phyloP scores from a whole-genome alignment of 768 basidiomycete species.

The Serendipita sp. region DNA sequence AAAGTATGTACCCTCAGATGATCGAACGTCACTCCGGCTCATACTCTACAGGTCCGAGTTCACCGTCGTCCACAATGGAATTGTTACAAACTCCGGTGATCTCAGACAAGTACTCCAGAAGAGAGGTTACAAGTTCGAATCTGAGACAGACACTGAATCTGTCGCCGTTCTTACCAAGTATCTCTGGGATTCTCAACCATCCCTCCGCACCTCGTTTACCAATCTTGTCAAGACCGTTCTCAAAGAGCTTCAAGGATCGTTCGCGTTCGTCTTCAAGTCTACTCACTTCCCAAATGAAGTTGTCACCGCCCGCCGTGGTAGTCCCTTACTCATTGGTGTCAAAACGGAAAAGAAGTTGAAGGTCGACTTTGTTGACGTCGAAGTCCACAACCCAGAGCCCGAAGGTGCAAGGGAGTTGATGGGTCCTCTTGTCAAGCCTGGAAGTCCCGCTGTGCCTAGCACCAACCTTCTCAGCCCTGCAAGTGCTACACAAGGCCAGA shows the following conservation, averaged over 20 bases:
- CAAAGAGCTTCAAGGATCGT: constrained; percentile 96
- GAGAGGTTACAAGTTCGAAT: constrained; percentile 83
- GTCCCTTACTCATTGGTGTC: constrained; percentile 90
- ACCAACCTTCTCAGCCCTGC: constrained; percentile 47
- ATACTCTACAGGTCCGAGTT: constrained; percentile 41
- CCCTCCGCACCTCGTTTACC: constrained; percentile 75
- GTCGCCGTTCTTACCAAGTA: constrained; percentile 94
- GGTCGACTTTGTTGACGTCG: constrained; percentile 98
- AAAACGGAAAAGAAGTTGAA: constrained; percentile 99
- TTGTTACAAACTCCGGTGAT: constrained; percentile 86
- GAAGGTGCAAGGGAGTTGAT: constrained; percentile 25
- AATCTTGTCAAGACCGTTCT: constrained; percentile 86
- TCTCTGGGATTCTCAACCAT: constrained; percentile 82
- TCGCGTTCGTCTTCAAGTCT: constrained; percentile 98
- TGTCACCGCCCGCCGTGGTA: constrained; percentile 91
- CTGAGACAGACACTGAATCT: constrained; percentile 95
- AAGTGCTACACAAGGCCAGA: constrained; percentile 36
- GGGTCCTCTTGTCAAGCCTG: constrained; percentile 19
- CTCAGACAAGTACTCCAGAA: constrained; percentile 88
- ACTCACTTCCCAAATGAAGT: constrained; percentile 88
- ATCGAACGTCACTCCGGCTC: not conserved
- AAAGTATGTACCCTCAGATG: constrained; percentile 18
- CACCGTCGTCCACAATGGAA: constrained; percentile 93
- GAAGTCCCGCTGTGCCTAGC: constrained; percentile 22
- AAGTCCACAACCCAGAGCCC: constrained; percentile 64